Evolutionary conservation across 345 rosid genomes (phyloP).

Genomic region (Murraya koenigii): DNA sequence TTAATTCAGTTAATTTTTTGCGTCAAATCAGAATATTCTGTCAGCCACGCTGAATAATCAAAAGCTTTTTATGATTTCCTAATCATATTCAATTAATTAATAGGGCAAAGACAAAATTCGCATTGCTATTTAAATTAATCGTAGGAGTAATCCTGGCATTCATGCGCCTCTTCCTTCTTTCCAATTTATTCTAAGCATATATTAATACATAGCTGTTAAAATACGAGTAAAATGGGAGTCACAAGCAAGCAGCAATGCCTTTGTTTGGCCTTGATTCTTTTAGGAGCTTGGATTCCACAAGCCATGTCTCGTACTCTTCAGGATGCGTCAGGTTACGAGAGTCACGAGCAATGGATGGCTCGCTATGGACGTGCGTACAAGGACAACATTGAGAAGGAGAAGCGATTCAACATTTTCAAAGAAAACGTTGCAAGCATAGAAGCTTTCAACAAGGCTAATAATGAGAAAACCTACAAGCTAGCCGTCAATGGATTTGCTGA

Average conservation of each 20-base stretch:
- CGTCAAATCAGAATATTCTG: too few species aligned
- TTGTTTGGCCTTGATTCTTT: constrained; percentile 18
- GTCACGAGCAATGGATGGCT: constrained; percentile 37
- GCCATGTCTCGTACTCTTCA: constrained; percentile 20
- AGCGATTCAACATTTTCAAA: not conserved
- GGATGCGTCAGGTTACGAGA: constrained; percentile 12
- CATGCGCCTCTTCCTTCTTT: too few species aligned
- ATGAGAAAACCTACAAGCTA: not conserved
- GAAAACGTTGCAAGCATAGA: not conserved
- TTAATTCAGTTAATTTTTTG: too few species aligned
- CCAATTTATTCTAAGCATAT: too few species aligned
- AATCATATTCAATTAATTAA: too few species aligned
- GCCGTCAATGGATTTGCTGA: not conserved
- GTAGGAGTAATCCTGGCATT: too few species aligned
- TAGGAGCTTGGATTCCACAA: constrained; percentile 12
- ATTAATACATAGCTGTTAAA: too few species aligned
- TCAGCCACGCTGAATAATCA: too few species aligned
- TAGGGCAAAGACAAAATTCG: too few species aligned
- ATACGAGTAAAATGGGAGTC: constrained; percentile 7
- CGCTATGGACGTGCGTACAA: constrained; percentile 25
- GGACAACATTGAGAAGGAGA: constrained; percentile 23
- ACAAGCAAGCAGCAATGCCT: constrained; percentile 5
- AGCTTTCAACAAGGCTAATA: not conserved
- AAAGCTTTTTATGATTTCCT: too few species aligned
- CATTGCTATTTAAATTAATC: too few species aligned